Evolutionary conservation across 2,329 filamentous ascomycete species (phyloP).

Genomic region (Xylaria arbuscula): DNA sequence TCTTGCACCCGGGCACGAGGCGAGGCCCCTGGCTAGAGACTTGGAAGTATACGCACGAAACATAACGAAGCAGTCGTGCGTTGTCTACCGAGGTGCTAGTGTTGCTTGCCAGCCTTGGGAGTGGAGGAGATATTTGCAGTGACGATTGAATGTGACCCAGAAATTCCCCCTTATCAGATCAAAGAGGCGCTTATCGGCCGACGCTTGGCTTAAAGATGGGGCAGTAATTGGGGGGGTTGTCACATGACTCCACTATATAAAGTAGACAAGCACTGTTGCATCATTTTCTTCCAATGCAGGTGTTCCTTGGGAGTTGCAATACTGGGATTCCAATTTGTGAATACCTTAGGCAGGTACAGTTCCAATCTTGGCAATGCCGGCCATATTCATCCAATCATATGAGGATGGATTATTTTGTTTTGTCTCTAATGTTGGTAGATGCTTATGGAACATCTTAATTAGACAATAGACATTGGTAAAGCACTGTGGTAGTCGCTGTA

Average conservation of each 20-base stretch:
- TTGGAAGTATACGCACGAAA: constrained; percentile 45
- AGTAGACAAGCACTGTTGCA: neutral
- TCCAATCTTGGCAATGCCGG: neutral
- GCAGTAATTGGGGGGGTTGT: neutral
- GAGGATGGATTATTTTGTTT: neutral
- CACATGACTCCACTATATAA: constrained; percentile 3
- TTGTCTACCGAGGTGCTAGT: constrained; percentile 28
- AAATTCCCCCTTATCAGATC: constrained; percentile 28
- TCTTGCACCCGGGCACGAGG: constrained; percentile 38
- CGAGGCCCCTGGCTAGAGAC: constrained; percentile 41
- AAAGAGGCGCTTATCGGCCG: constrained; percentile 29
- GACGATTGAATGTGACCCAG: constrained; percentile 33
- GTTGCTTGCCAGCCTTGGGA: constrained; percentile 24
- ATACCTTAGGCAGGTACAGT: too few species aligned
- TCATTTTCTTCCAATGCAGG: too few species aligned
- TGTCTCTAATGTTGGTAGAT: neutral
- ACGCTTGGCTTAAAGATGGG: constrained; percentile 10
- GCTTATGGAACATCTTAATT: too few species aligned
- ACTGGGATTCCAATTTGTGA: too few species aligned
- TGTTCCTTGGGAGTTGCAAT: too few species aligned
- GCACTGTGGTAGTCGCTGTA: neutral
- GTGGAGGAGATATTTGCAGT: constrained; percentile 38
- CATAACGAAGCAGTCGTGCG: constrained; percentile 39
- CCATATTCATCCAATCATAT: neutral
- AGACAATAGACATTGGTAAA: neutral